phyloP scores from a whole-genome alignment of 1,139 yeast species.

The Yamadazyma jaroonii region DNA sequence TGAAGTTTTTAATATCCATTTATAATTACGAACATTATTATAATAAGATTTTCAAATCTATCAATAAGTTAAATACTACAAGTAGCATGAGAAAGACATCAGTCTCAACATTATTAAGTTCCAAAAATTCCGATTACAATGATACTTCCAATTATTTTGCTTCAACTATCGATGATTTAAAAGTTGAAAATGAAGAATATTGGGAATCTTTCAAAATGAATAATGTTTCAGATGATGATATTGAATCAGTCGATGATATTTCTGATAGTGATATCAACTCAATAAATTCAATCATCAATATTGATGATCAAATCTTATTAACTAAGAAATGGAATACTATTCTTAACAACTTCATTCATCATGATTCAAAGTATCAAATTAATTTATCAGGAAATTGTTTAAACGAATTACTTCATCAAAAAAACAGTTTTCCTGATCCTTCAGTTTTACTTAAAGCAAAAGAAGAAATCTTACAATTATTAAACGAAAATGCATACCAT shows the following conservation, averaged over 20 bases:
- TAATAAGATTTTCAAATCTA: constrained; percentile 8
- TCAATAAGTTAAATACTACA: constrained; percentile 8
- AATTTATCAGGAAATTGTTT: constrained; percentile 38
- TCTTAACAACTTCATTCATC: constrained; percentile 23
- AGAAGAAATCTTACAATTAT: constrained; percentile 38
- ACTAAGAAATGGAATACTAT: constrained; percentile 26
- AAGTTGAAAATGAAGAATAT: constrained; percentile 10
- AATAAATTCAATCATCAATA: constrained; percentile 5
- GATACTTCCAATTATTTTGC: constrained; percentile 28
- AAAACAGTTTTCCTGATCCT: constrained; percentile 36
- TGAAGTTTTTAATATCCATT: constrained; percentile 43
- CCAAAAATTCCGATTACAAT: constrained; percentile 16
- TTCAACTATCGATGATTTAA: constrained; percentile 33
- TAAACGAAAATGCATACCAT: constrained; percentile 45
- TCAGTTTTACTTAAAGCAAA: constrained; percentile 37
- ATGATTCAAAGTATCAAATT: constrained; percentile 44
- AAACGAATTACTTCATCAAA: constrained; percentile 24
- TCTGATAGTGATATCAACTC: constrained; percentile 6
- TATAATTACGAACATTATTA: constrained; percentile 38
- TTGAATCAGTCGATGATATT: constrained; percentile 8
- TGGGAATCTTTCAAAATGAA: constrained; percentile 30
- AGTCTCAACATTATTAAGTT: constrained; percentile 2
- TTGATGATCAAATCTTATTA: constrained; percentile 6
- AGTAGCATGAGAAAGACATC: constrained; percentile 1
- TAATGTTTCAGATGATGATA: constrained; percentile 19